A percentile compares a stretch with the other conserved stretches of the same genome.
Evolutionary conservation across 164 flowering plant species (phyloP).

Genomic region (Taxillus chinensis): DNA sequence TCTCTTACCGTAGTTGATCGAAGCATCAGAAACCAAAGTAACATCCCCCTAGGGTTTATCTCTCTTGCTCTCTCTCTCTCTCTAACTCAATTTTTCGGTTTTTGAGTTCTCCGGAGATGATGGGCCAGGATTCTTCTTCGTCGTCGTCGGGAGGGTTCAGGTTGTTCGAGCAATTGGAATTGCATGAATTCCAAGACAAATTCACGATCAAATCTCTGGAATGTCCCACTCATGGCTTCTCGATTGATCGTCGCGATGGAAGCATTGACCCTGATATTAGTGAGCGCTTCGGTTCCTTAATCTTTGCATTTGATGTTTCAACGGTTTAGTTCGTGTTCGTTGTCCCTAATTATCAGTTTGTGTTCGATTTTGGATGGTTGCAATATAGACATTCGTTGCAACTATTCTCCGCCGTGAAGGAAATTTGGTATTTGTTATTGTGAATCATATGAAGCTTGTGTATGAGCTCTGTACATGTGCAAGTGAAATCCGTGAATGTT

Average conservation of each 20-base stretch:
- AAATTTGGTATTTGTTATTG: no score
- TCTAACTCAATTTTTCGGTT: not conserved
- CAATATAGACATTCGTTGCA: no score
- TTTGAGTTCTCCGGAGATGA: not conserved
- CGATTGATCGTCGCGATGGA: slow-evolving; percentile 57
- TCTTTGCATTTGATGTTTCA: not conserved
- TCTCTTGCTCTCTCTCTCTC: not conserved
- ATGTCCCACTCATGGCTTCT: slow-evolving; percentile 48
- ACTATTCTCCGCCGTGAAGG: no score
- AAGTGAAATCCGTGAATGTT: no score
- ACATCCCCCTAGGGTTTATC: not conserved
- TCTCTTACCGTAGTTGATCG: no score
- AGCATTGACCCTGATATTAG: slow-evolving; percentile 28
- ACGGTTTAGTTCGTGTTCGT: not conserved
- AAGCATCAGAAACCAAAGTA: no score
- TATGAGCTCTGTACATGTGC: no score
- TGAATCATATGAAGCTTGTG: no score
- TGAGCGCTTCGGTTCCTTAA: slow-evolving; percentile 10
- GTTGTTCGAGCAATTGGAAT: slow-evolving; percentile 49
- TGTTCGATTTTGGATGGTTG: no score
- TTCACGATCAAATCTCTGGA: slow-evolving; percentile 50
- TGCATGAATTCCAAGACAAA: slow-evolving; percentile 64
- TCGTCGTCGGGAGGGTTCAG: slow-evolving; percentile 26
- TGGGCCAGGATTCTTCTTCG: slow-evolving; percentile 6
- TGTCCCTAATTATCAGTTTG: no score